A percentile compares a stretch with the other conserved stretches of the same genome.
These are phyloP conservation scores for Debaryomyces fabryi DNA, from an alignment of 1,139 yeast species.

Conservation along the genomic window DNA sequence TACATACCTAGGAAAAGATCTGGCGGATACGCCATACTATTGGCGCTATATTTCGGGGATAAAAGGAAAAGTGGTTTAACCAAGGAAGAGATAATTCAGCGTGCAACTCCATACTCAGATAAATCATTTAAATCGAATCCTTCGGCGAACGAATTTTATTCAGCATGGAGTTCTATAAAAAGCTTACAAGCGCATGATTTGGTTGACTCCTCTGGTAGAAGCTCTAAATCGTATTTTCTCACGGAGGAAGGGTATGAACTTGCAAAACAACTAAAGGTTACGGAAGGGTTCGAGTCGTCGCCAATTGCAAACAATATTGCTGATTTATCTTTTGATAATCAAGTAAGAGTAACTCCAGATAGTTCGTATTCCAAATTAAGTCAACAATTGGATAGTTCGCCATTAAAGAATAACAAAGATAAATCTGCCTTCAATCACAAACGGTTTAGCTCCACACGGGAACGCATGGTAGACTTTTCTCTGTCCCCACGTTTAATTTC, in stretches of 20 bases:
- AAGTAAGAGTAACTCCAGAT: slow-evolving; percentile 29
- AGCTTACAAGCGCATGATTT: slow-evolving; percentile 64
- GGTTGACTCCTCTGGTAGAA: slow-evolving; percentile 57
- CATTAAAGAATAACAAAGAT: neutral
- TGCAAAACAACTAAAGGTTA: slow-evolving; percentile 58
- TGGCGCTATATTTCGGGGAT: slow-evolving; percentile 64
- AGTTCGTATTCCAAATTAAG: slow-evolving; percentile 3
- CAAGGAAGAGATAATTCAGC: slow-evolving; percentile 58
- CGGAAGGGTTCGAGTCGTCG: slow-evolving; percentile 41
- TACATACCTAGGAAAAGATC: slow-evolving; percentile 80
- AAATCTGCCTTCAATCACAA: neutral
- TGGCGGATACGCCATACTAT: slow-evolving; percentile 84
- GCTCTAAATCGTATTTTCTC: slow-evolving; percentile 60
- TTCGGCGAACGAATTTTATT: slow-evolving; percentile 61
- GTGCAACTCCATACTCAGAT: slow-evolving; percentile 66
- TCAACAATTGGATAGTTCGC: slow-evolving; percentile 4
- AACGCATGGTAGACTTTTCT: neutral
- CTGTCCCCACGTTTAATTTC: slow-evolving; percentile 7
- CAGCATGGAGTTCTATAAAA: slow-evolving; percentile 80
- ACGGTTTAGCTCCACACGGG: neutral
- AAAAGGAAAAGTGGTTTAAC: slow-evolving; percentile 53
- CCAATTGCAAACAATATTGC: slow-evolving; percentile 19
- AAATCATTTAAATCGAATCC: slow-evolving; percentile 67
- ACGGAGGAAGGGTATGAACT: slow-evolving; percentile 75
- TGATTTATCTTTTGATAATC: slow-evolving; percentile 40